Evolutionary conservation across 768 basidiomycete species (phyloP).

Genomic region (Daedaleopsis sinensis): DNA sequence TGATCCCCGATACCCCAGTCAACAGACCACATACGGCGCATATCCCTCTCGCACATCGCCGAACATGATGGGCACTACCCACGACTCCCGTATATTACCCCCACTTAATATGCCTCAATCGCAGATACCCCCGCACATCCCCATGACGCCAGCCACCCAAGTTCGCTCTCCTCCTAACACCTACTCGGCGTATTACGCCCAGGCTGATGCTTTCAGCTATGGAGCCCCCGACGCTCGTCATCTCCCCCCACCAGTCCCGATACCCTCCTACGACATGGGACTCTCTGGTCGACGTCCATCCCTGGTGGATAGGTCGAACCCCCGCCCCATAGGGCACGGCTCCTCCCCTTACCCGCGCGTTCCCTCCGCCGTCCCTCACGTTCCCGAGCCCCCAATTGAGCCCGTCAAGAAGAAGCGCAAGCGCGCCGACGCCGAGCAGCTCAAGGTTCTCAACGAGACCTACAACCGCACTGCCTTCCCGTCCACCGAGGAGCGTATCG

Average conservation of each 20-base stretch:
- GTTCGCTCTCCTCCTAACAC: slow-evolving; percentile 69
- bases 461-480: slow-evolving; percentile 85
- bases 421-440: slow-evolving; percentile 78
- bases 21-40: slow-evolving; percentile 43
- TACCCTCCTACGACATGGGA: slow-evolving; percentile 21
- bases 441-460: slow-evolving; percentile 80
- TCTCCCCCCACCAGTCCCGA: slow-evolving; percentile 26
- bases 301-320: slow-evolving; percentile 34
- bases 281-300: slow-evolving; percentile 36
- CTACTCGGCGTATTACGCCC: slow-evolving; percentile 61
- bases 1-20: slow-evolving; percentile 53
- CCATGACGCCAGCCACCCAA: slow-evolving; percentile 26
- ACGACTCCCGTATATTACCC: slow-evolving; percentile 61
- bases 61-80: slow-evolving; percentile 47
- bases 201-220: slow-evolving; percentile 35
- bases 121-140: slow-evolving; percentile 22
- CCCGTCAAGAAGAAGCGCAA: slow-evolving; percentile 87
- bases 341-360: slow-evolving; percentile 59
- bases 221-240: slow-evolving; percentile 42
- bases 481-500: slow-evolving; percentile 83
- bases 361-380: slow-evolving; percentile 25
- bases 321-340: slow-evolving; percentile 34
- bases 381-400: slow-evolving; percentile 33
- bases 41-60: slow-evolving; percentile 54
- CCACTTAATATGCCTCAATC: slow-evolving; percentile 42